These are phyloP conservation scores for Fusarium phyllophilum DNA, from an alignment of 2,329 filamentous ascomycete genomes.

Conservation along the genomic window DNA sequence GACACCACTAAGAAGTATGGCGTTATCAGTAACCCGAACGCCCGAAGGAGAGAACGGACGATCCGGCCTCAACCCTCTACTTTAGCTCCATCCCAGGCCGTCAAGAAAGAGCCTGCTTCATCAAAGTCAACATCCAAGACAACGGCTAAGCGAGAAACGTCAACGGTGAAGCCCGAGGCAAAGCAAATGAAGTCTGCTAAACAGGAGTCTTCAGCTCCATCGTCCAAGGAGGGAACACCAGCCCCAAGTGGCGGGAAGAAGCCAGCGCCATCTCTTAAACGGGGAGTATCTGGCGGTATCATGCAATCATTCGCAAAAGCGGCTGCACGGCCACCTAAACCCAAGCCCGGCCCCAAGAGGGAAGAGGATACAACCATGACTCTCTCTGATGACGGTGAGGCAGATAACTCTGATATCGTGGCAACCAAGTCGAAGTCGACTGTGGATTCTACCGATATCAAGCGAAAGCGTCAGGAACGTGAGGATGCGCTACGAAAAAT, in stretches of 20 bases:
- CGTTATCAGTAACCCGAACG: conserved; percentile 77
- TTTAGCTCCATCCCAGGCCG: conserved; percentile 40
- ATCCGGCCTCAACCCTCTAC: conserved; percentile 42
- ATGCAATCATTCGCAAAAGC: conserved; percentile 84
- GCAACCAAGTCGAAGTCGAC: conserved; percentile 38
- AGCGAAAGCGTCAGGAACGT: conserved; percentile 49
- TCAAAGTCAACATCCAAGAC: conserved; percentile 31
- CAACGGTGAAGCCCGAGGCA: conserved; percentile 6
- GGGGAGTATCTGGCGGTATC: conserved; percentile 69
- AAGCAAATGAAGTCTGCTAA: conserved; percentile 39
- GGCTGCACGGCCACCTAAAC: conserved; percentile 53
- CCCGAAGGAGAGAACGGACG: conserved; percentile 62
- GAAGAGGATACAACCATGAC: conserved; percentile 48
- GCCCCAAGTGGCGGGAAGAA: conserved; percentile 47
- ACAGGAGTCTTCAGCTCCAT: conserved; percentile 43
- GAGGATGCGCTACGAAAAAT: conserved; percentile 54
- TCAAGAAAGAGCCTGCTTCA: conserved; percentile 24
- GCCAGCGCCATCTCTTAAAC: conserved; percentile 58
- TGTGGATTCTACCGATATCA: conserved; percentile 39
- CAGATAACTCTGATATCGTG: conserved; percentile 51
- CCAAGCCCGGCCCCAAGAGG: conserved; percentile 58
- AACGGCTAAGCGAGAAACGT: conserved; percentile 39
- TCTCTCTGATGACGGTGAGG: conserved; percentile 54
- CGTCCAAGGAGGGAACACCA: conserved; percentile 41
- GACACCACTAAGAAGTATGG: conserved; percentile 75